Percentiles rank a stretch among this genome's conserved stretches.
These are phyloP conservation scores for Suillus variegatus DNA, from an alignment of 768 basidiomycete genomes.

Conservation along the genomic window DNA sequence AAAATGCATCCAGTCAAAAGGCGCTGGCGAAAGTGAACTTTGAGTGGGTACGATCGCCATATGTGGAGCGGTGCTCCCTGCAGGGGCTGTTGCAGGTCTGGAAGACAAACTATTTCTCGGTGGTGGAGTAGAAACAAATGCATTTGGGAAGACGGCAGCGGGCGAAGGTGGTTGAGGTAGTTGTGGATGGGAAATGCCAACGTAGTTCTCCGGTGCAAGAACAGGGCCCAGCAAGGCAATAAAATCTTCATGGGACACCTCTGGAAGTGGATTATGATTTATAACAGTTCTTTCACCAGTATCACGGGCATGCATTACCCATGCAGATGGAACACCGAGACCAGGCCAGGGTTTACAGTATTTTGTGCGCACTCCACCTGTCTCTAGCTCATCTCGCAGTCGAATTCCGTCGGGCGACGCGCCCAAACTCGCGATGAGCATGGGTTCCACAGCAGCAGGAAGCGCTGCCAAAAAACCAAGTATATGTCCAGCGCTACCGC, in stretches of 20 bases:
- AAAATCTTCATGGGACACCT: constrained; percentile 86
- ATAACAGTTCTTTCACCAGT: constrained; percentile 67
- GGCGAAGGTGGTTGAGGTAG: constrained; percentile 25
- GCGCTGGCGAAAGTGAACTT: constrained; percentile 65
- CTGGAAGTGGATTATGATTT: constrained; percentile 86
- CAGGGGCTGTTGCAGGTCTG: constrained; percentile 32
- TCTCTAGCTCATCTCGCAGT: constrained; percentile 64
- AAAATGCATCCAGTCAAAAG: constrained; percentile 87
- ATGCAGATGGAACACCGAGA: constrained; percentile 76
- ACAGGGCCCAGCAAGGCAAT: constrained; percentile 78
- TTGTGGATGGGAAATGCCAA: constrained; percentile 26
- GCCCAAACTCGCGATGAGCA: constrained; percentile 73
- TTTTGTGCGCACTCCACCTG: constrained; percentile 65
- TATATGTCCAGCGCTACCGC: constrained; percentile 72
- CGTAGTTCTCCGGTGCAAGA: constrained; percentile 79
- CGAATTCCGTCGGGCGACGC: constrained; percentile 66
- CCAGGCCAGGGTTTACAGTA: constrained; percentile 76
- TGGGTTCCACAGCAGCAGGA: constrained; percentile 39
- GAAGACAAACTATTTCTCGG: constrained; percentile 36
- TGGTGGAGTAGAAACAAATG: constrained; percentile 22
- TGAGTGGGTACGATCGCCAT: constrained; percentile 28
- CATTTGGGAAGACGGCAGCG: constrained; percentile 29
- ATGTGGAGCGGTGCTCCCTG: constrained; percentile 10
- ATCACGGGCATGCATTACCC: constrained; percentile 78
- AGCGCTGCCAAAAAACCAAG: constrained; percentile 59